Percentiles rank a stretch among this genome's conserved stretches.
phyloP scores from a whole-genome alignment of 208 protist species.

The Trypanosoma rangeli region DNA sequence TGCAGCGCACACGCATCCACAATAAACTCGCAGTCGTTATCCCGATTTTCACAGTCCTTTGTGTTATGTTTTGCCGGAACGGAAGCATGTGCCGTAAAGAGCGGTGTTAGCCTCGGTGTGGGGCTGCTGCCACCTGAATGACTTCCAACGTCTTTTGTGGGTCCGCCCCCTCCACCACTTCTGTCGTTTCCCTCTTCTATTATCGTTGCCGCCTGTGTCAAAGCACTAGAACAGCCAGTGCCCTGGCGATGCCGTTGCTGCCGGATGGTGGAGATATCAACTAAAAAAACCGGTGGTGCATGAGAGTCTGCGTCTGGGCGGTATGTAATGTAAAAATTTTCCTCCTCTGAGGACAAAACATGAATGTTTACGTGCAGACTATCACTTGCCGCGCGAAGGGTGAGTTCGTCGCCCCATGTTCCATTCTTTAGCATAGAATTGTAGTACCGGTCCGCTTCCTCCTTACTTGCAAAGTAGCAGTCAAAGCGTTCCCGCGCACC shows the following conservation, averaged over 20 bases:
- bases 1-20: constrained; percentile 61
- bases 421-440: constrained; percentile 45
- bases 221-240: constrained; percentile 5
- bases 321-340: constrained; percentile 85
- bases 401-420: constrained; percentile 88
- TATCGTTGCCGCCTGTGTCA: constrained; percentile 1
- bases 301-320: constrained; percentile 53
- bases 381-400: constrained; percentile 80
- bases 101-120: not conserved
- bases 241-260: constrained; percentile 31
- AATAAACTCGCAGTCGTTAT: not conserved
- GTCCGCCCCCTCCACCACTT: not conserved
- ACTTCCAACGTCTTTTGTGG: not conserved
- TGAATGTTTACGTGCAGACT: constrained; percentile 85
- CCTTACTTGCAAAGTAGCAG: constrained; percentile 71
- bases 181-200: not conserved
- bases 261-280: constrained; percentile 55
- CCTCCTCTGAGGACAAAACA: constrained; percentile 75
- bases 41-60: not conserved
- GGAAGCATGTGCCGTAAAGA: not conserved
- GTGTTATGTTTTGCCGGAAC: not conserved
- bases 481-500: constrained; percentile 68
- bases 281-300: constrained; percentile 65
- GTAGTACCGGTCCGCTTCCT: constrained; percentile 72
- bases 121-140: not conserved